Evolutionary conservation across 768 basidiomycete species (phyloP), one percentile per base, ranked within the genome.

Genomic region (Thelephora aurantiotincta): DNA sequence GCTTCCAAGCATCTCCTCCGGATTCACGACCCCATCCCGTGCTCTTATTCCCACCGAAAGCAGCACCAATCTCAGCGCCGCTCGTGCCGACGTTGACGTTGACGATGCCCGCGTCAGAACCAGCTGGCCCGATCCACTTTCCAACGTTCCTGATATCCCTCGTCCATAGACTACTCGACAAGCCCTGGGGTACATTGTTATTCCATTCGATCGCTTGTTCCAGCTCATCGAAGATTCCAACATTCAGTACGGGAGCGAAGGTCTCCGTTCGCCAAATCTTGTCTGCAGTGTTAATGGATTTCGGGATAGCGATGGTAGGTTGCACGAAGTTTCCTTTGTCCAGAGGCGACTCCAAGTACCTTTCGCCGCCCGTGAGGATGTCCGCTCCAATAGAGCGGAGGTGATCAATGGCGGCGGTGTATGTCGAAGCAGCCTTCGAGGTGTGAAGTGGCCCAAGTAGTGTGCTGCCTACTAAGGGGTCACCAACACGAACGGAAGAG

Each of bases 1-100:
- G 88, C 63, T 93, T 92, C 94, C 94, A 98, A n/a, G 93, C 85
- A 63, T 97, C 94, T 46, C 93, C 93, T 35, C 94, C 94, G 6
- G 88, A 90, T 68, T 98, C 94, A 44, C 94, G 79, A 16, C 94
- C 94, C 91, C 85, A 88, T 53, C 86, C 87, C 44, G 85, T 89
- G 63, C 79, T 86, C 85, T 92, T 92, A 71, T 93, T 92, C 47
- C 88, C 94, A 50, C 93, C 93, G 61, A 97, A 97, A 0, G 86
- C 87, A 41, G 89, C 90, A 35, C 80, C 80, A 41, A 83, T 82
- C 61, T 83, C 81, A 6, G 81, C 81, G 2, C 81, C 81, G 47
- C 72, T 77, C 0, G 79, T 80, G 12, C 74, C 76, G 16, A 75
- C 77, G 55, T 83, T 85, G 56, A 83, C 89, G 64, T 93, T 92